Evolutionary conservation across 164 flowering plant genomes (phyloP).

Genomic region (Euptelea pleiosperma): DNA sequence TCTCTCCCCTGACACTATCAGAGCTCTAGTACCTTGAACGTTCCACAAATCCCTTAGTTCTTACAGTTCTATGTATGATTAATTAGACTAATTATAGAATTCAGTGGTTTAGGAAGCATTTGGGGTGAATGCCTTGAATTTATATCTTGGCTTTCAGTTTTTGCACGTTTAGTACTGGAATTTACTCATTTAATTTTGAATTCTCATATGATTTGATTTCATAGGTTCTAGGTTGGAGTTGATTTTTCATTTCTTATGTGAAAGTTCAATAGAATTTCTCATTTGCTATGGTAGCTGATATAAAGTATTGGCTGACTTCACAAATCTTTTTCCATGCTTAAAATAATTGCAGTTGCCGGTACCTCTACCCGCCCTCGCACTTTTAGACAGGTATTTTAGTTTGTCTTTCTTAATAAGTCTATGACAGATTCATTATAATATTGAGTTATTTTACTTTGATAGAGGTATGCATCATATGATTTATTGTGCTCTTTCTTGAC

Average conservation of each 20-base stretch:
- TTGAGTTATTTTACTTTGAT: slow-evolving; percentile 1
- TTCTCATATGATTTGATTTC: too few species aligned
- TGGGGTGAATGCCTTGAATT: too few species aligned
- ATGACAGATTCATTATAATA: neutral
- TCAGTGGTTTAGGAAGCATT: too few species aligned
- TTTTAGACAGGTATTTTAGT: slow-evolving; percentile 47
- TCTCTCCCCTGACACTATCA: too few species aligned
- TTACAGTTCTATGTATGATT: too few species aligned
- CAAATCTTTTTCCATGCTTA: neutral
- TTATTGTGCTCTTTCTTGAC: too few species aligned
- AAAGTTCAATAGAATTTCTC: neutral
- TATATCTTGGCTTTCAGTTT: too few species aligned
- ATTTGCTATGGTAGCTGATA: neutral
- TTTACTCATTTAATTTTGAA: too few species aligned
- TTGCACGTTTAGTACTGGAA: too few species aligned
- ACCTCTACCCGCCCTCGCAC: slow-evolving; percentile 78
- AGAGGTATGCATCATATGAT: neutral
- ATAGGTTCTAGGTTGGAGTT: slow-evolving; percentile 1
- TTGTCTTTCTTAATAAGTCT: neutral
- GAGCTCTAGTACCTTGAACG: too few species aligned
- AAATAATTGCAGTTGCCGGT: slow-evolving; percentile 59
- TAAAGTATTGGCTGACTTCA: neutral
- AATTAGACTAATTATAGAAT: too few species aligned
- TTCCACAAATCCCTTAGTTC: too few species aligned
- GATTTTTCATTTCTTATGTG: neutral